These are phyloP conservation scores for Parathielavia appendiculata DNA, from an alignment of 495 filamentous ascomycete genomes.

Conservation along the genomic window DNA sequence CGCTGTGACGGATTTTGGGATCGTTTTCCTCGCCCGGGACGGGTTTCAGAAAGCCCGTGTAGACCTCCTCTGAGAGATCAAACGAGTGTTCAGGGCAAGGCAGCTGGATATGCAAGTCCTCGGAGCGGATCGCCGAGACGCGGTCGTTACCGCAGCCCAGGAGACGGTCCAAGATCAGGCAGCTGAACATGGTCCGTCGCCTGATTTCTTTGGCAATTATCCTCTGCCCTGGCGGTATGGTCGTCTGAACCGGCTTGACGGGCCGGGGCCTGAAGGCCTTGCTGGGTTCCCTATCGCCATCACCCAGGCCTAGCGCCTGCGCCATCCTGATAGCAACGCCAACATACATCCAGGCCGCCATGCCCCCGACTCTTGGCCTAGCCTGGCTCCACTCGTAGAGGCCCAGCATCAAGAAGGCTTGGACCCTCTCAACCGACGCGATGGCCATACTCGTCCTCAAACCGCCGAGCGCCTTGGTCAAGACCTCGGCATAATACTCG, in stretches of 20 bases:
- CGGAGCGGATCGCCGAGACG: constrained; percentile 60
- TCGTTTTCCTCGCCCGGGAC: constrained; percentile 24
- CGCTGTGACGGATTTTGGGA: constrained; percentile 51
- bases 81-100: constrained; percentile 64
- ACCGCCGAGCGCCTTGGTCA: constrained; percentile 59
- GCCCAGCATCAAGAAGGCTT: constrained; percentile 75
- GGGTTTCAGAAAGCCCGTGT: constrained; percentile 45
- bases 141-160: constrained; percentile 71
- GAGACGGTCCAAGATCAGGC: constrained; percentile 76
- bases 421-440: constrained; percentile 63
- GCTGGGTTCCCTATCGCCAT: constrained; percentile 46
- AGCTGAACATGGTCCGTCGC: constrained; percentile 81
- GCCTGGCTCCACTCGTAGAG: constrained; percentile 82
- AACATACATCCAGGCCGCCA: constrained; percentile 72
- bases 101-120: constrained; percentile 63
- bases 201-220: constrained; percentile 69
- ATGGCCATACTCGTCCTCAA: constrained; percentile 50
- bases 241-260: constrained; percentile 16
- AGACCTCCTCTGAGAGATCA: constrained; percentile 63
- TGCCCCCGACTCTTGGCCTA: constrained; percentile 51
- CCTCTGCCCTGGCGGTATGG: constrained; percentile 39
- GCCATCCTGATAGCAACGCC: constrained; percentile 71
- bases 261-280: constrained; percentile 27
- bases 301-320: constrained; percentile 64
- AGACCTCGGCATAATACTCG: constrained; percentile 71